These are phyloP conservation scores for Alisma plantagoaquatica DNA, from an alignment of 106 monocot species.

Conservation along the genomic window DNA sequence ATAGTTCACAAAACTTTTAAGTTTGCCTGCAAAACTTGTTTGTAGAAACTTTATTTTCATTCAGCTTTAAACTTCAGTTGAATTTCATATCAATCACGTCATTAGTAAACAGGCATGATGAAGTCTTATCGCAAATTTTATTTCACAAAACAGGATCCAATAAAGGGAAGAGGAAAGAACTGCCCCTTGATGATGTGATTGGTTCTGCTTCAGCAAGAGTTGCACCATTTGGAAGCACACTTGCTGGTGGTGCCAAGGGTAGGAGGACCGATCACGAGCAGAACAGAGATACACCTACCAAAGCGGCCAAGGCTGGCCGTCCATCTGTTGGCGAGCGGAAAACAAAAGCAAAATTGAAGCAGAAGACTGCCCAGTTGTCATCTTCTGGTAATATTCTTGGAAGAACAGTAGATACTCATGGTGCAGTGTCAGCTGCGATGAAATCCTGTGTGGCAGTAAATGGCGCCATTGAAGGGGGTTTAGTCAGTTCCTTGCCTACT, in stretches of 20 bases:
- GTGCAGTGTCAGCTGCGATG: conserved; percentile 5
- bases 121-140: no score
- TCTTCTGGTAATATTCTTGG: conserved; percentile 41
- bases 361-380: conserved; percentile 71
- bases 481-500: no score
- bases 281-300: conserved; percentile 30
- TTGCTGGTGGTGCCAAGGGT: conserved; percentile 47
- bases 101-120: no score
- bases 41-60: no score
- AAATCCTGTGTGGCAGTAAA: conserved; percentile 16
- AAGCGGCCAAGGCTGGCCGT: conserved; percentile 45
- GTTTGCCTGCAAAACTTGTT: no score
- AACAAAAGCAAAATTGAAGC: conserved; percentile 70
- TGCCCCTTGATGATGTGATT: conserved; percentile 54
- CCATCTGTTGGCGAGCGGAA: conserved; percentile 57
- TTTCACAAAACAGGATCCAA: conserved; percentile 19
- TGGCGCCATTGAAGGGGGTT: neutral
- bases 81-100: no score
- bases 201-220: conserved; percentile 28
- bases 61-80: no score
- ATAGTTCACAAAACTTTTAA: no score
- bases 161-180: conserved; percentile 55
- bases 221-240: conserved; percentile 16
- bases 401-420: conserved; percentile 25
- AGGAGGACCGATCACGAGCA: conserved; percentile 67